Evolutionary conservation across 1,139 yeast species (phyloP).

Genomic region (Debaryomyces coudertii): DNA sequence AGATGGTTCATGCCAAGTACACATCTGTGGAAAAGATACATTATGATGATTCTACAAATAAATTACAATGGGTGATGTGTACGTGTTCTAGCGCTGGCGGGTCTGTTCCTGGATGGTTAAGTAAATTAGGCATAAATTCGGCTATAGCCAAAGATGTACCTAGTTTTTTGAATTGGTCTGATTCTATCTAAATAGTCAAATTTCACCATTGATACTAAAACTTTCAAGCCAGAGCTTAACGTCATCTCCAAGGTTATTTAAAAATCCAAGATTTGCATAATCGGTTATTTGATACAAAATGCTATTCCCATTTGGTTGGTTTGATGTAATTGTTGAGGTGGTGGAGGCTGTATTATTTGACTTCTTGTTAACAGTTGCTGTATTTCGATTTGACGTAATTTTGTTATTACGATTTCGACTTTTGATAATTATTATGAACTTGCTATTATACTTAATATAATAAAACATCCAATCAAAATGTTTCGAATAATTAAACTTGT

Average conservation of each 20-base stretch:
- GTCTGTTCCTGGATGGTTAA: constrained; percentile 63
- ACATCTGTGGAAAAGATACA: constrained; percentile 61
- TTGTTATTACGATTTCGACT: constrained; percentile 31
- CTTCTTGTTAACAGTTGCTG: neutral
- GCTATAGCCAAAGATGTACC: constrained; percentile 74
- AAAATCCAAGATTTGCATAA: constrained; percentile 38
- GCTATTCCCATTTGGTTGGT: neutral
- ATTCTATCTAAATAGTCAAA: constrained; percentile 13
- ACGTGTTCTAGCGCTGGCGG: constrained; percentile 71
- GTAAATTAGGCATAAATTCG: constrained; percentile 54
- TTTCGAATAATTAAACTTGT: constrained; percentile 45
- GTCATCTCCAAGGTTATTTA: constrained; percentile 50
- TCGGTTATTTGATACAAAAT: constrained; percentile 16
- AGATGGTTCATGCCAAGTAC: constrained; percentile 48
- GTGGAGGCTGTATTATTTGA: neutral
- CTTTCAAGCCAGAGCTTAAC: constrained; percentile 47
- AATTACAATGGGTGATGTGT: constrained; percentile 65
- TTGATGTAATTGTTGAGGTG: constrained; percentile 1
- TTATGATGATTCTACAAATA: constrained; percentile 37
- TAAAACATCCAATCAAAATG: constrained; percentile 51
- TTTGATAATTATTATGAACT: constrained; percentile 40
- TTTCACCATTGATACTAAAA: constrained; percentile 25
- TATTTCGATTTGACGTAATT: constrained; percentile 15
- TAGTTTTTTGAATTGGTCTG: constrained; percentile 54
- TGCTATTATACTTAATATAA: constrained; percentile 34